These are phyloP conservation scores for Penicillium sp. DNA, from an alignment of 2,329 filamentous ascomycete species.

Conservation along the genomic window DNA sequence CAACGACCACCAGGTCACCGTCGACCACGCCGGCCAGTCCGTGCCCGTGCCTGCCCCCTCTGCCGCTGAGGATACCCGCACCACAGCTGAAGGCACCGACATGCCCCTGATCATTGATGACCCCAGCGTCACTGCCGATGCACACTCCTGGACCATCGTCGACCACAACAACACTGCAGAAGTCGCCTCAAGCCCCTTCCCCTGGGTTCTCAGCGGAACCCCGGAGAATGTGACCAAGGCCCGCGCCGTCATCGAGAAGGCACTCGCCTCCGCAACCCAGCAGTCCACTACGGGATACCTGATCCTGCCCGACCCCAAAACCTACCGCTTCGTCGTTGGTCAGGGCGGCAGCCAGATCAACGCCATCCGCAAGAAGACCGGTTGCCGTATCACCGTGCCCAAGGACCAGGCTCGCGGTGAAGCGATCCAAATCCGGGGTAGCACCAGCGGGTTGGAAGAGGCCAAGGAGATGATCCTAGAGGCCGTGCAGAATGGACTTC, in stretches of 20 bases:
- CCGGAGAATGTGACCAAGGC: constrained; percentile 79
- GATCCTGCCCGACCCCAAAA: constrained; percentile 81
- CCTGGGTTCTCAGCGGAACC: constrained; percentile 83
- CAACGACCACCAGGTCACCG: constrained; percentile 80
- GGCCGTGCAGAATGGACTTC: constrained; percentile 59
- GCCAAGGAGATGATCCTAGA: constrained; percentile 87
- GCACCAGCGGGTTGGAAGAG: constrained; percentile 74
- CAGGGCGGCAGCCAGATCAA: constrained; percentile 89
- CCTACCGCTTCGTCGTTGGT: constrained; percentile 88
- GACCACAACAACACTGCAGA: constrained; percentile 43
- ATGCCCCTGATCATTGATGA: constrained; percentile 95
- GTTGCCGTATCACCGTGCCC: constrained; percentile 91
- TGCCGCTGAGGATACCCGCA: constrained; percentile 47
- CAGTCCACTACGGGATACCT: constrained; percentile 73
- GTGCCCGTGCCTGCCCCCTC: constrained; percentile 70
- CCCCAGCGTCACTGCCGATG: constrained; percentile 60
- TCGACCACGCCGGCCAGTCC: constrained; percentile 82
- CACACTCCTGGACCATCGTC: constrained; percentile 80
- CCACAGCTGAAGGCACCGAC: constrained; percentile 52
- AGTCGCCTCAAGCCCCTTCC: constrained; percentile 47
- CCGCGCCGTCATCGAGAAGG: constrained; percentile 68
- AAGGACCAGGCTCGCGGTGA: constrained; percentile 71
- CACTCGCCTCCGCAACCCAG: constrained; percentile 60
- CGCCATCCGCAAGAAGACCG: constrained; percentile 84
- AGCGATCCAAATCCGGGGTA: constrained; percentile 86